Conservation (phyloP, 305 asterid species). For the Rubia balearica region DNA sequence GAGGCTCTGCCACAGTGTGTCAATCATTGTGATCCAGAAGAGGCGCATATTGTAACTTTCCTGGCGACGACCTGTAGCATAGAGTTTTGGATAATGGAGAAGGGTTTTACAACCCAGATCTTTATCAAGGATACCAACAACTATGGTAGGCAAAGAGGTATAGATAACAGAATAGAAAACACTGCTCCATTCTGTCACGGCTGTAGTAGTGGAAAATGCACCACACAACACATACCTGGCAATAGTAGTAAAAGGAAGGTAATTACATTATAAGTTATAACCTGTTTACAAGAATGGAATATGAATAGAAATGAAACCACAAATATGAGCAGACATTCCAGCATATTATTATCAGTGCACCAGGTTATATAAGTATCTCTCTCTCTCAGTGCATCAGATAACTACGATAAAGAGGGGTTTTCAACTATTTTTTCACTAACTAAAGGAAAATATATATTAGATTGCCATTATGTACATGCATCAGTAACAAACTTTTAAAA, state of each 20-base stretch:
- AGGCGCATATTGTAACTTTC: conserved; percentile 88
- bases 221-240: conserved; percentile 81
- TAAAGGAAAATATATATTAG: not conserved
- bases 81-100: conserved; percentile 83
- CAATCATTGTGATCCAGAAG: conserved; percentile 91
- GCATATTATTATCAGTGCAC: not conserved
- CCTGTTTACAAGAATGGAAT: not conserved
- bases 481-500: not conserved
- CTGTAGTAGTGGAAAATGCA: conserved; percentile 89
- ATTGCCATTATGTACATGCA: not conserved
- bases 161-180: conserved; percentile 86
- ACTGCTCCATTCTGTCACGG: conserved; percentile 94
- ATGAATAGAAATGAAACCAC: not conserved
- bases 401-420: not conserved
- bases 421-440: conserved; percentile 4
- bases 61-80: conserved; percentile 78
- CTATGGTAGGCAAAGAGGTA: conserved; percentile 87
- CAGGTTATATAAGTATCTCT: not conserved
- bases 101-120: conserved; percentile 77
- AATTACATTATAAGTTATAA: not conserved
- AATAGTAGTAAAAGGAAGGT: conserved; percentile 20
- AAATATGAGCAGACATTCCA: not conserved
- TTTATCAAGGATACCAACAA: conserved; percentile 93
- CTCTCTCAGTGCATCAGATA: no score
- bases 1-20: conserved; percentile 96